Percentiles rank a stretch among this genome's conserved stretches.
These are phyloP conservation scores for Casuarina glauca DNA, from an alignment of 306 rosid genomes.

Conservation along the genomic window DNA sequence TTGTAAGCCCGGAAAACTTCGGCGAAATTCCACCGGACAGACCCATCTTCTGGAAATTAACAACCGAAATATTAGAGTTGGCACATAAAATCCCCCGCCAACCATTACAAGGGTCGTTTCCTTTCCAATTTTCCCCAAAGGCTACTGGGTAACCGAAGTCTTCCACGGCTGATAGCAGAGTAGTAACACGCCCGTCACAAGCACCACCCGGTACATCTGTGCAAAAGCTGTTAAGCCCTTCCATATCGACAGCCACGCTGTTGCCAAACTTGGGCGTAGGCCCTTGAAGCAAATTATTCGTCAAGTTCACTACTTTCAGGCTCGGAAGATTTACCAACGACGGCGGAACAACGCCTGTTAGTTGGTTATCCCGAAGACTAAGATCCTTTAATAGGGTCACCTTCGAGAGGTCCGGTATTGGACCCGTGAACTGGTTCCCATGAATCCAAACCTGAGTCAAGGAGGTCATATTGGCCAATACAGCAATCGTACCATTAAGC, in stretches of 20 bases:
- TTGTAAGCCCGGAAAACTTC: constrained; percentile 40
- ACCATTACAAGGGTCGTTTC: constrained; percentile 66
- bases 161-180: constrained; percentile 43
- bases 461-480: constrained; percentile 55
- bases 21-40: constrained; percentile 70
- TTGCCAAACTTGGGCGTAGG: constrained; percentile 47
- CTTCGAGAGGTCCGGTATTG: constrained; percentile 64
- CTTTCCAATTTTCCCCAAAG: constrained; percentile 64
- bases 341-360: constrained; percentile 76
- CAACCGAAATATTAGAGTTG: constrained; percentile 31
- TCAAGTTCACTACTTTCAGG: constrained; percentile 47
- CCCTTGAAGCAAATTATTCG: constrained; percentile 80
- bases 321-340: constrained; percentile 45
- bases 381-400: constrained; percentile 28
- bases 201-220: constrained; percentile 26
- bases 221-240: constrained; percentile 51
- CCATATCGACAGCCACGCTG: constrained; percentile 43
- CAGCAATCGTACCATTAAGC: constrained; percentile 66
- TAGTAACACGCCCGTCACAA: constrained; percentile 56
- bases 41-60: constrained; percentile 60
- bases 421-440: constrained; percentile 66
- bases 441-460: constrained; percentile 56
- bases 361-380: constrained; percentile 61
- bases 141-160: constrained; percentile 56
- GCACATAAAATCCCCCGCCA: constrained; percentile 63